phyloP scores from a whole-genome alignment of 1,139 yeast species.

The Debaryomycetaceae sp. region DNA sequence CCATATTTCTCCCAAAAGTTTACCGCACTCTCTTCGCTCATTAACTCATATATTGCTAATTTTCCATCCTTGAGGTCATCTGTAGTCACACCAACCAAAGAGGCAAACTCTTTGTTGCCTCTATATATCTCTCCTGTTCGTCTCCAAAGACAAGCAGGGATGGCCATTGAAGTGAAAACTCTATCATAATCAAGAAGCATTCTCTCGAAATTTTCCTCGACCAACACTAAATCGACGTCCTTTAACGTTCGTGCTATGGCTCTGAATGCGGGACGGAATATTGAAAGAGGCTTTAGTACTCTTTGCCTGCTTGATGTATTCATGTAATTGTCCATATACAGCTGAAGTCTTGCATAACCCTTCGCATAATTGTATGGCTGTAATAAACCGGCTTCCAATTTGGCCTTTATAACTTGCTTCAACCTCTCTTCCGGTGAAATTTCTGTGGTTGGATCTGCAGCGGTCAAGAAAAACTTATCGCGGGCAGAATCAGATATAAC shows the following conservation, averaged over 20 bases:
- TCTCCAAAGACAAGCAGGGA: conserved; percentile 97
- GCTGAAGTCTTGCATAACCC: conserved; percentile 87
- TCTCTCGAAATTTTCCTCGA: conserved; percentile 92
- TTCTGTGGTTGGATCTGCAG: conserved; percentile 96
- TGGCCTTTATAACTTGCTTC: conserved; percentile 94
- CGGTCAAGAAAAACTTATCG: conserved; percentile 91
- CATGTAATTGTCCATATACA: conserved; percentile 94
- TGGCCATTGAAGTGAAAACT: conserved; percentile 95
- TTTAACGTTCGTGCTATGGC: conserved; percentile 89
- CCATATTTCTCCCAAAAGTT: conserved; percentile 98
- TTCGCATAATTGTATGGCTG: conserved; percentile 94
- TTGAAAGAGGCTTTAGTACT: conserved; percentile 81
- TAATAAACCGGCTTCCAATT: conserved; percentile 86
- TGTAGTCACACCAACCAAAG: conserved; percentile 85
- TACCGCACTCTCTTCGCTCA: conserved; percentile 98
- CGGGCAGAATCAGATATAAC: conserved; percentile 75
- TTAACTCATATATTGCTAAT: conserved; percentile 85
- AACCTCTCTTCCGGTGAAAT: conserved; percentile 92
- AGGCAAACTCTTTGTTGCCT: conserved; percentile 95
- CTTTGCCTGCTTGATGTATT: conserved; percentile 79
- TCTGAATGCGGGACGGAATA: conserved; percentile 89
- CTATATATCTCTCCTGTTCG: conserved; percentile 95
- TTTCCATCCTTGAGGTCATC: conserved; percentile 93
- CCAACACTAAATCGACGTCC: conserved; percentile 87
- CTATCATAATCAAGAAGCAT: conserved; percentile 92